Evolutionary conservation across 768 basidiomycete species (phyloP), one percentile per base, ranked within the genome.

Genomic region (Austroboletus festivus): DNA sequence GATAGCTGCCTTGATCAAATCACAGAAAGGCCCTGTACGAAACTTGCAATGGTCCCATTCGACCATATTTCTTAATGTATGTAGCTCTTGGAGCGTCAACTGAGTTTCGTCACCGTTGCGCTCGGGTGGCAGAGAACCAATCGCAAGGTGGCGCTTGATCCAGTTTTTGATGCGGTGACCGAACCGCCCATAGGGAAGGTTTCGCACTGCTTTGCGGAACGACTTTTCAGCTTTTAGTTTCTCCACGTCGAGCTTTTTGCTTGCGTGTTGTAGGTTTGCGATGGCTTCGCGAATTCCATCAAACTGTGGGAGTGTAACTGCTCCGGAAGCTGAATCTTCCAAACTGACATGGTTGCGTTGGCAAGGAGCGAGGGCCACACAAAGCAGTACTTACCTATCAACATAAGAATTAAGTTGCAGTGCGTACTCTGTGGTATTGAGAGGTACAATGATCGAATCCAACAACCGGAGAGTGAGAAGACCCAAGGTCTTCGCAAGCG

Each of bases 341-440:
- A 89, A 81, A 26, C 84, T 89, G 35, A 42, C 18, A 28, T 9
- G 21, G 5, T 12, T n/a, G 30, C 10, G 18, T 53, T 4, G 51
- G 49, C n/a, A n/a, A n/a, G n/a, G n/a, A n/a, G 28, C 8, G 51
- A 38, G 37, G 60, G 60, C 33, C 61, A 60, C 45, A 63, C 59
- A 39, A 48, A 46, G 42, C n/a, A 18, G n/a, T 2, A 48, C 81
- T 57, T 59, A 86, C 84, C 71, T 72, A 33, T 75, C 71, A 19
- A 84, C 72, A 55, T 88, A 88, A 13, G 73, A 67, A 43, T 72
- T 68, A 10, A 89, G 72, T 60, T 86, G 84, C 9, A 78, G 54
- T 3, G 85, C 69, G 59, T 89, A 89, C 52, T 87, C 83, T 0
- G 86, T 88, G 11, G 85, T 86, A 59, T 89, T 89, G 33, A 89